Evolutionary conservation across 768 basidiomycete species (phyloP).

Genomic region (Trametes gibbosa): DNA sequence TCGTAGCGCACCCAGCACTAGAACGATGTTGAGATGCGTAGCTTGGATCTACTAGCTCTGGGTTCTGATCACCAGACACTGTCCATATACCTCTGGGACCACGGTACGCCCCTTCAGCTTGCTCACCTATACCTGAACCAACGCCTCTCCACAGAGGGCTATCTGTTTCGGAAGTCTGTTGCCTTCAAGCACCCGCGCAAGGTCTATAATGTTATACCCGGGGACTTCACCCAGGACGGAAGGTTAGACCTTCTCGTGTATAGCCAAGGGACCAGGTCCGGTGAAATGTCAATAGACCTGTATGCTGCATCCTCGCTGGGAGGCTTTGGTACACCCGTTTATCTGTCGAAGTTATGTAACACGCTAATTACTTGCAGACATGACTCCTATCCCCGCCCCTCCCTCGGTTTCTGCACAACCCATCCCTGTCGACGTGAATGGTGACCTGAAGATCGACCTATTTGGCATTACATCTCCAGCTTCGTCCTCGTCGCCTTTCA

Average conservation of each 20-base stretch:
- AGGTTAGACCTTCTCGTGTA: constrained; percentile 89
- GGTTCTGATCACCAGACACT: constrained; percentile 73
- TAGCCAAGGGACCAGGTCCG: constrained; percentile 51
- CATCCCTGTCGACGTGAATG: constrained; percentile 81
- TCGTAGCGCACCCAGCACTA: background rate
- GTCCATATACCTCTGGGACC: constrained; percentile 79
- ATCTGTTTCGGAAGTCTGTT: constrained; percentile 48
- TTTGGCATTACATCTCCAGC: constrained; percentile 59
- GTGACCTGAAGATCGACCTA: constrained; percentile 87
- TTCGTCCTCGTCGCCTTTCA: constrained; percentile 37
- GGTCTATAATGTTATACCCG: constrained; percentile 83
- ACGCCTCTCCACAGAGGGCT: constrained; percentile 45
- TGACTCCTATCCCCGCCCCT: constrained; percentile 47
- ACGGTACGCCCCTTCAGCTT: constrained; percentile 48
- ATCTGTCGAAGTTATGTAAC: background rate
- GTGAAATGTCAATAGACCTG: constrained; percentile 62
- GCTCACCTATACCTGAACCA: background rate
- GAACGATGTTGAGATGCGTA: constrained; percentile 29
- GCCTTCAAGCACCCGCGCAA: constrained; percentile 53
- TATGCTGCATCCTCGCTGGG: constrained; percentile 63
- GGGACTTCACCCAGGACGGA: constrained; percentile 92
- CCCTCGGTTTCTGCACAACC: constrained; percentile 75
- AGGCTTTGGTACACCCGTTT: constrained; percentile 48
- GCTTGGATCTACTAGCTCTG: constrained; percentile 79
- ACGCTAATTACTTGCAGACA: constrained; percentile 16